These are phyloP conservation scores for Candida piceae DNA, from an alignment of 805 yeast genomes.

Conservation along the genomic window DNA sequence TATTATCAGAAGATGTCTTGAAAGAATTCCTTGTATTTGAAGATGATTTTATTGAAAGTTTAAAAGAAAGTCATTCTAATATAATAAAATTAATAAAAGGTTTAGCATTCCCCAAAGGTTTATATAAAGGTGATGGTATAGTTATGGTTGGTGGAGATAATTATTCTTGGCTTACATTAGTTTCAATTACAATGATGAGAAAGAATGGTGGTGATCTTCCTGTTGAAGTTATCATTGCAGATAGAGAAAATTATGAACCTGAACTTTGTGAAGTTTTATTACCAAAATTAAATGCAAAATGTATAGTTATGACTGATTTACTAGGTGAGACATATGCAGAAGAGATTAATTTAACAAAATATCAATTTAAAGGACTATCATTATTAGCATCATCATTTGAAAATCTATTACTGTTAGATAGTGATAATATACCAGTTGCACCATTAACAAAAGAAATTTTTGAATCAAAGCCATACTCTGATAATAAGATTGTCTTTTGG, in stretches of 20 bases:
- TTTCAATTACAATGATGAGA: conserved; percentile 42
- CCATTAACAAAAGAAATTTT: conserved; percentile 52
- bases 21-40: conserved; percentile 34
- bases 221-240: conserved; percentile 37
- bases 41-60: conserved; percentile 35
- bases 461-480: conserved; percentile 37
- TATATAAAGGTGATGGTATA: conserved; percentile 49
- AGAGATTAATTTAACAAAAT: conserved; percentile 25
- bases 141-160: conserved; percentile 62
- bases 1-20: conserved; percentile 12
- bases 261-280: conserved; percentile 35
- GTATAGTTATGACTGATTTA: conserved; percentile 35
- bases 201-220: conserved; percentile 45
- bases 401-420: conserved; percentile 40
- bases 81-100: conserved; percentile 39
- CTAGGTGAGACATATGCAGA: conserved; percentile 28
- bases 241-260: conserved; percentile 32
- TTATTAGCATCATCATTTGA: conserved; percentile 43
- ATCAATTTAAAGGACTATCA: conserved; percentile 35
- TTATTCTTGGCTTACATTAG: conserved; percentile 44
- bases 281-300: conserved; percentile 37
- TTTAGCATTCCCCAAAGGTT: conserved; percentile 22
- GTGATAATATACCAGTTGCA: conserved; percentile 42
- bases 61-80: conserved; percentile 40
- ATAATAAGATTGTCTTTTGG: conserved; percentile 52